These are phyloP conservation scores for Colletotrichum noveboracense DNA, from an alignment of 2,329 filamentous ascomycete species.

Conservation along the genomic window DNA sequence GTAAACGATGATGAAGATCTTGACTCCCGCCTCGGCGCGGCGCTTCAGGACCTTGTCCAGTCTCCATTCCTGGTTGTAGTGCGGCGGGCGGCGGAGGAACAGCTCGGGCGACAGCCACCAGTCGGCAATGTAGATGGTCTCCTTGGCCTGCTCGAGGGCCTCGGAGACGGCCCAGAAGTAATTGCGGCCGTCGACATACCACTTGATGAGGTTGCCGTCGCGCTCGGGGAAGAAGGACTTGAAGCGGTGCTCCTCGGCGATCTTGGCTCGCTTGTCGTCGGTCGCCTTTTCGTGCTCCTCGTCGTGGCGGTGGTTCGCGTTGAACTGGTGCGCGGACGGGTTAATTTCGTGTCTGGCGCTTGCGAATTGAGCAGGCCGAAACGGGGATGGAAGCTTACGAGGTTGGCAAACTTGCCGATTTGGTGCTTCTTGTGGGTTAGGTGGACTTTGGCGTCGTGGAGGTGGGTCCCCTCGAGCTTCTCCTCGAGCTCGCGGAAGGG, in stretches of 20 bases:
- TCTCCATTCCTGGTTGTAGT: constrained; percentile 82
- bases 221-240: constrained; percentile 89
- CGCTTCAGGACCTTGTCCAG: constrained; percentile 88
- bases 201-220: constrained; percentile 87
- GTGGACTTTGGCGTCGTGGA: constrained; percentile 62
- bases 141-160: constrained; percentile 87
- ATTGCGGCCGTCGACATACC: constrained; percentile 95
- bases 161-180: constrained; percentile 95
- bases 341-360: background rate
- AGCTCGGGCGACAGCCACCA: constrained; percentile 96
- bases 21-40: constrained; percentile 88
- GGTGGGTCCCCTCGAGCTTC: constrained; percentile 57
- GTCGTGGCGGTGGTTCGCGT: constrained; percentile 89
- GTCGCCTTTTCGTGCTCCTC: constrained; percentile 87
- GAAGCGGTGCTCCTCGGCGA: constrained; percentile 80
- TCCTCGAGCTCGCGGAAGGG: constrained; percentile 53
- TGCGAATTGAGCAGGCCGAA: background rate
- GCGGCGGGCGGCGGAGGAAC: constrained; percentile 84
- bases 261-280: constrained; percentile 77
- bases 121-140: constrained; percentile 94
- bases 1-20: constrained; percentile 93
- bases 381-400: constrained; percentile 46
- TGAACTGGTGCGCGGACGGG: constrained; percentile 60
- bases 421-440: constrained; percentile 69
- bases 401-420: constrained; percentile 67